These are phyloP conservation scores for Hirsutella rhossiliensis DNA, from an alignment of 2,329 filamentous ascomycete species.

Conservation along the genomic window DNA sequence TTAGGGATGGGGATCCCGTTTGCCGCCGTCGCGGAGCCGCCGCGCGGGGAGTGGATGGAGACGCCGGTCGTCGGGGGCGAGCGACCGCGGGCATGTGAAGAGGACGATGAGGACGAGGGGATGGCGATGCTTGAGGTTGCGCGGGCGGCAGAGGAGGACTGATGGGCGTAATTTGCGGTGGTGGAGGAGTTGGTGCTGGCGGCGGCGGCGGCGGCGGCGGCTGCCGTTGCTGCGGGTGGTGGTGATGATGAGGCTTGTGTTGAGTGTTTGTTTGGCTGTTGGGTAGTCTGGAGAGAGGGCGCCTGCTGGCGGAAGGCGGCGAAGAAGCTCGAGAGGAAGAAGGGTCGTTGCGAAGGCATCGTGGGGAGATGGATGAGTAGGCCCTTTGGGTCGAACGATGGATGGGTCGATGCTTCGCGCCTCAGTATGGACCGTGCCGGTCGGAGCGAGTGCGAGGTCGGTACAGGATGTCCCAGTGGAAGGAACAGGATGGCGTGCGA, in stretches of 20 bases:
- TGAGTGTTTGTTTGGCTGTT: conserved; percentile 23
- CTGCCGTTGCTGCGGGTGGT: neutral
- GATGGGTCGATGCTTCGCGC: too few relatives aligned
- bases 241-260: conserved; percentile 8
- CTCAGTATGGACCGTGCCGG: too few relatives aligned
- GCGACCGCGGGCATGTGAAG: conserved; percentile 12
- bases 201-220: conserved; percentile 9
- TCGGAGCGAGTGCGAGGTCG: too few relatives aligned
- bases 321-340: conserved; percentile 44
- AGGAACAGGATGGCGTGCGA: too few relatives aligned
- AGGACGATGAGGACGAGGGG: conserved; percentile 1
- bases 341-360: conserved; percentile 42
- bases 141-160: conserved; percentile 9
- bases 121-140: conserved; percentile 10
- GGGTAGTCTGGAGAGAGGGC: conserved; percentile 20
- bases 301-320: conserved; percentile 40
- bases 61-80: conserved; percentile 14
- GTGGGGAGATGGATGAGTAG: neutral
- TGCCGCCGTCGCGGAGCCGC: conserved; percentile 7
- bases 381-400: too few relatives aligned
- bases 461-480: too few relatives aligned
- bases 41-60: conserved; percentile 17
- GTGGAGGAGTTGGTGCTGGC: conserved; percentile 14
- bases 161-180: conserved; percentile 7
- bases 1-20: conserved; percentile 26